These are phyloP conservation scores for Penstemon newberryi DNA, from an alignment of 257 asterid genomes.

Conservation along the genomic window DNA sequence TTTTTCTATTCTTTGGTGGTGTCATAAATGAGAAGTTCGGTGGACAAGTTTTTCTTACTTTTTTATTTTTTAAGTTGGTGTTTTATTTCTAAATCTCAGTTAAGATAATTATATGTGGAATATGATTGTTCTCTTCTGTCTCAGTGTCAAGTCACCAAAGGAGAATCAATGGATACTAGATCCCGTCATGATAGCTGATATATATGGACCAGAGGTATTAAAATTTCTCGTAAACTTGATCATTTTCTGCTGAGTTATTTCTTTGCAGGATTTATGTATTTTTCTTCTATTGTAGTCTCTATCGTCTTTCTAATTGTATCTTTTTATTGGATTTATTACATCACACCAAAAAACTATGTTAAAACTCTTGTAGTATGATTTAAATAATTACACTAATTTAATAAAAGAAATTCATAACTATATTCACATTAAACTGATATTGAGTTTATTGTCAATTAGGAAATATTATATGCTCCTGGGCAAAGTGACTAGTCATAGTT, in stretches of 20 bases:
- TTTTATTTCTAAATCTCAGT: neutral
- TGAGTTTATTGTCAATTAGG: constrained; percentile 1
- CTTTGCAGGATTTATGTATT: constrained; percentile 10
- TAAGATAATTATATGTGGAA: constrained; percentile 15
- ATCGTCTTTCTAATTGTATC: neutral
- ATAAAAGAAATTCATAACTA: neutral
- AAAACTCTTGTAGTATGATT: neutral
- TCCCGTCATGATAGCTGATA: constrained; percentile 85
- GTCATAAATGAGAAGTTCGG: constrained; percentile 6
- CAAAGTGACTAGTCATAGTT: neutral
- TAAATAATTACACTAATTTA: neutral
- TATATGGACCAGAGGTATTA: constrained; percentile 86
- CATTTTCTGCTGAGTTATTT: constrained; percentile 1
- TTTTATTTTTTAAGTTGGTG: no score
- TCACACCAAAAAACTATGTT: neutral
- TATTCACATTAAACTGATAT: constrained; percentile 8
- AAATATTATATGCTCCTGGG: neutral
- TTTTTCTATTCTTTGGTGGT: constrained; percentile 1
- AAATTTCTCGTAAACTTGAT: constrained; percentile 7
- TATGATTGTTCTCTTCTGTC: constrained; percentile 22
- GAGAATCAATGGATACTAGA: constrained; percentile 88
- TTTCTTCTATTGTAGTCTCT: constrained; percentile 4
- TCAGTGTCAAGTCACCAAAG: constrained; percentile 75
- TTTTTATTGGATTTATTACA: neutral
- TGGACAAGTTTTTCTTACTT: neutral